phyloP scores from a whole-genome alignment of 345 rosid species.

The Brassica rapa region DNA sequence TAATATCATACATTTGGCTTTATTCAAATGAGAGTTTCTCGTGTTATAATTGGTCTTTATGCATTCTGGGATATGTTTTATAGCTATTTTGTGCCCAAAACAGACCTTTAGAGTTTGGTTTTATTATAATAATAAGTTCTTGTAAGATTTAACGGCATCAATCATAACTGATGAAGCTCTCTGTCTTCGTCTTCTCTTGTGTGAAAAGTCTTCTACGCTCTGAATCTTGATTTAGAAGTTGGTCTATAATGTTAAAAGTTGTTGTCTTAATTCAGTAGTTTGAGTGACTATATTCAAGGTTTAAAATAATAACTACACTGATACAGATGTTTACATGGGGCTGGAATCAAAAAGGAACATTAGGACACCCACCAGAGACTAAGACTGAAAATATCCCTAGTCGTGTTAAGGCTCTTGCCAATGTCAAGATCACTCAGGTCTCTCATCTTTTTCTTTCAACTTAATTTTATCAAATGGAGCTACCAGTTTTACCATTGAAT shows the following conservation, averaged over 20 bases:
- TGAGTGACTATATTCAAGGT: neutral
- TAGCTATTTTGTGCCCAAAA: neutral
- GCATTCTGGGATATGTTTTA: neutral
- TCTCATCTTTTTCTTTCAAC: constrained; percentile 1
- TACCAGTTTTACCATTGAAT: neutral
- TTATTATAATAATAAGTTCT: neutral
- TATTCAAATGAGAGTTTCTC: neutral
- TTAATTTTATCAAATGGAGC: neutral
- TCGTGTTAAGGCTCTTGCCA: constrained; percentile 69
- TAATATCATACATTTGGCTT: neutral
- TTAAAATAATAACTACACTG: neutral
- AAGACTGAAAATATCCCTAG: constrained; percentile 89
- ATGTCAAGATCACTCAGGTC: constrained; percentile 89
- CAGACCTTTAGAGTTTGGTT: neutral
- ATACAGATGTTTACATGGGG: constrained; percentile 98
- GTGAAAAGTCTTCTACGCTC: neutral
- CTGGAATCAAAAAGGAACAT: constrained; percentile 99
- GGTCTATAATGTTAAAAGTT: neutral
- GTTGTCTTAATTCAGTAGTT: constrained; percentile 8
- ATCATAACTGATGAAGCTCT: neutral
- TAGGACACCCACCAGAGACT: constrained; percentile 86
- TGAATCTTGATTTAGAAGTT: constrained; percentile 8
- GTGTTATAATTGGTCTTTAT: constrained; percentile 5
- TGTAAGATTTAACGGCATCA: neutral
- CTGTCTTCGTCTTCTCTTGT: constrained; percentile 10